Evolutionary conservation across 306 rosid species (phyloP).

Genomic region (Cucumis hystrix): DNA sequence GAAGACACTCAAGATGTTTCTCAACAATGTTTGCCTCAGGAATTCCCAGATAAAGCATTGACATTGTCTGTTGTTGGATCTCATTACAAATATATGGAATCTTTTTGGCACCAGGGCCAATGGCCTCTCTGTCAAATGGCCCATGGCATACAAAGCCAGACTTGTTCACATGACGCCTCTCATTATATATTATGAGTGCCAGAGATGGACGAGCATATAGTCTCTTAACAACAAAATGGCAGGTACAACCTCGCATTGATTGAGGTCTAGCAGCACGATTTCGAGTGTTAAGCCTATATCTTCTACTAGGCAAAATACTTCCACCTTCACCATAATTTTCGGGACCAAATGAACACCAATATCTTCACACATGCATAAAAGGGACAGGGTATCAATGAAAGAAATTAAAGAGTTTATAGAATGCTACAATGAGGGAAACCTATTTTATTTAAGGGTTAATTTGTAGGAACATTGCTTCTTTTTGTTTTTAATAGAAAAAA

Average conservation of each 20-base stretch:
- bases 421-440: background rate
- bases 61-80: slow-evolving; percentile 95
- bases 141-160: slow-evolving; percentile 94
- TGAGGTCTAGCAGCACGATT: slow-evolving; percentile 99
- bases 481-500: background rate
- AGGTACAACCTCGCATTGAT: slow-evolving; percentile 91
- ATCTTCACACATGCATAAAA: slow-evolving; percentile 34
- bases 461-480: background rate
- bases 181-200: slow-evolving; percentile 63
- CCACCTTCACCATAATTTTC: slow-evolving; percentile 97
- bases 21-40: slow-evolving; percentile 91
- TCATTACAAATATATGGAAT: slow-evolving; percentile 80
- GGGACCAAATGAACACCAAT: slow-evolving; percentile 97
- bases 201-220: slow-evolving; percentile 79
- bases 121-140: slow-evolving; percentile 91
- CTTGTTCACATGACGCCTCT: slow-evolving; percentile 74
- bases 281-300: slow-evolving; percentile 86
- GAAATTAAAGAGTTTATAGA: background rate
- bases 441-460: background rate
- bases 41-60: slow-evolving; percentile 91
- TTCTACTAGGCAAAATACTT: slow-evolving; percentile 74
- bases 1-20: slow-evolving; percentile 87
- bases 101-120: slow-evolving; percentile 82
- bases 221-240: slow-evolving; percentile 86
- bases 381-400: background rate